Percentiles rank a stretch among this genome's conserved stretches.
Evolutionary conservation across 495 filamentous ascomycete species (phyloP).

Genomic region (Xylaria sp.): DNA sequence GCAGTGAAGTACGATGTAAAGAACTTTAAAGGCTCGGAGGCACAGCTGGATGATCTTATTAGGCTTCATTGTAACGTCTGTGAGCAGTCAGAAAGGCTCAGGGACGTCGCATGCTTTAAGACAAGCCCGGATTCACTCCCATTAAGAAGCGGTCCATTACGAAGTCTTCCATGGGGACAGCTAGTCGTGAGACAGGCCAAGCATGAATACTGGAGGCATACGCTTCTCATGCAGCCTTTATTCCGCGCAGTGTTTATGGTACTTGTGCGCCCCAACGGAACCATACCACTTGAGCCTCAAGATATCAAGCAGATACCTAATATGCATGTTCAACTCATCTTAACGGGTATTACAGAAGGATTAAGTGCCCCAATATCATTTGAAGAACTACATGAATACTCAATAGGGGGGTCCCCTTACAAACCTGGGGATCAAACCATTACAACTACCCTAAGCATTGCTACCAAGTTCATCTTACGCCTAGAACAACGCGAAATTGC

Average conservation of each 20-base stretch:
- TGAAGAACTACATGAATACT: conserved; percentile 8
- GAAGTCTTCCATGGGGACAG: background rate
- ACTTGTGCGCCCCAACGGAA: background rate
- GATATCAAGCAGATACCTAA: background rate
- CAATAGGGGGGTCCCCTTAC: background rate
- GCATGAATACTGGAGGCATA: background rate
- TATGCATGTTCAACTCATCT: background rate
- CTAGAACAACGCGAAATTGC: conserved; percentile 2
- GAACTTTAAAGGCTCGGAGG: background rate
- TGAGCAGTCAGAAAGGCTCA: conserved; percentile 3
- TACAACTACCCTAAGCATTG: background rate
- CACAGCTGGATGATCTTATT: conserved; percentile 2
- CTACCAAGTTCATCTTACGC: conserved; percentile 11
- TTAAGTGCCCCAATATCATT: conserved; percentile 8
- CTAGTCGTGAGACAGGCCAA: background rate
- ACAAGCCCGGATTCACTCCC: background rate
- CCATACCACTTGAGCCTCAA: background rate
- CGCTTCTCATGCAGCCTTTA: background rate
- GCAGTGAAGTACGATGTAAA: background rate
- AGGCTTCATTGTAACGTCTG: background rate
- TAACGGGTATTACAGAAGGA: conserved; percentile 11
- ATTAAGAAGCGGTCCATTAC: background rate
- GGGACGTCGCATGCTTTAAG: conserved; percentile 3
- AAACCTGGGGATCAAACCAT: background rate
- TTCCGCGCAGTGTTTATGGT: conserved; percentile 2